phyloP scores from a whole-genome alignment of 2,329 filamentous ascomycete species.

The Tolypocladium ophioglossoides region DNA sequence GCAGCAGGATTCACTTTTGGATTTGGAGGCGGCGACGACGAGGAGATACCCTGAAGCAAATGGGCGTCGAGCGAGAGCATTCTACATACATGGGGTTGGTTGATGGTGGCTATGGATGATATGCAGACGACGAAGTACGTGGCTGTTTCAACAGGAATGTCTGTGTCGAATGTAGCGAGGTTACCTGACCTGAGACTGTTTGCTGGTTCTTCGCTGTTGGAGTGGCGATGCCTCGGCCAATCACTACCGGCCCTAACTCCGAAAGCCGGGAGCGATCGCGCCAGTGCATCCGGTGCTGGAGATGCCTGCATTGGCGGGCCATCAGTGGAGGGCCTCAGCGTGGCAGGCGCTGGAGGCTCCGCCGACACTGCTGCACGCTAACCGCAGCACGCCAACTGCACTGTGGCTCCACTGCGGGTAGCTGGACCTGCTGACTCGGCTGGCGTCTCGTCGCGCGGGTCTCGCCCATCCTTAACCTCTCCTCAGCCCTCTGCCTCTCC shows the following conservation, averaged over 20 bases:
- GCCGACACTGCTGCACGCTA: not conserved
- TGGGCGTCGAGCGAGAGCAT: not conserved
- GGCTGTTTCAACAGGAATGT: too few species aligned
- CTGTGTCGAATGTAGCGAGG: too few species aligned
- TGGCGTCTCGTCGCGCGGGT: not conserved
- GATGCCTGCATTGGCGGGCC: too few species aligned
- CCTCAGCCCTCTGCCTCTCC: not conserved
- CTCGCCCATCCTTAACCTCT: not conserved
- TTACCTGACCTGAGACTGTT: too few species aligned
- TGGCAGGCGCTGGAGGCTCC: not conserved
- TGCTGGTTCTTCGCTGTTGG: too few species aligned
- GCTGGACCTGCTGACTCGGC: not conserved
- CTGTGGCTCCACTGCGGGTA: not conserved
- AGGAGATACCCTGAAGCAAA: constrained; percentile 31
- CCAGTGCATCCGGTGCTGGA: too few species aligned
- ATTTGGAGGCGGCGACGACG: constrained; percentile 38
- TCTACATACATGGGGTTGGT: too few species aligned
- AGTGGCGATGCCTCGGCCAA: too few species aligned
- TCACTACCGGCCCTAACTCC: too few species aligned
- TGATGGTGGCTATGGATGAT: not conserved
- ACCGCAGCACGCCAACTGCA: too few species aligned
- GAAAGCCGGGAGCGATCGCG: too few species aligned
- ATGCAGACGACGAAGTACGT: too few species aligned
- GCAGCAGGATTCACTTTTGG: constrained; percentile 42
- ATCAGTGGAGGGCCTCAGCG: not conserved